phyloP scores from a whole-genome alignment of 176 grass and related monocot species.

The Cymbopogon citratus region DNA sequence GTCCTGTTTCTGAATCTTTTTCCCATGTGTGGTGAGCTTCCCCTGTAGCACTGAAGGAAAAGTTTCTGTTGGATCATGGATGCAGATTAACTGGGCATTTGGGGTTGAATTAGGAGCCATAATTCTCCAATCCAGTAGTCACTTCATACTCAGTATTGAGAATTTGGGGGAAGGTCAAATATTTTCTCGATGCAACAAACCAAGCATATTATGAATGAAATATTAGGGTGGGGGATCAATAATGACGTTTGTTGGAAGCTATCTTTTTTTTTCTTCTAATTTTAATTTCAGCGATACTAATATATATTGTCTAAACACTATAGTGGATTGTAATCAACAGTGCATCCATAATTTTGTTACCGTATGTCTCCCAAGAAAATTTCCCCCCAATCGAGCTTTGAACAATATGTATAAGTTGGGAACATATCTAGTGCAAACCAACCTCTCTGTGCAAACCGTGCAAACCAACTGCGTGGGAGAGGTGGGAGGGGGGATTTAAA shows the following conservation, averaged over 20 bases:
- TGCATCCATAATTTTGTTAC: neutral
- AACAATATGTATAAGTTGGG: neutral
- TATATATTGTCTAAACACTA: neutral
- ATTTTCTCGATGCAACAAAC: neutral
- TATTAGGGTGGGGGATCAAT: neutral
- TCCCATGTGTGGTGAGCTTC: neutral
- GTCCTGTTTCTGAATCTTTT: constrained; percentile 10
- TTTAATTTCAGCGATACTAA: neutral
- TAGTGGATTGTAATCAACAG: neutral
- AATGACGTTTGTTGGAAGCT: neutral
- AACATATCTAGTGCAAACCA: too few relatives aligned
- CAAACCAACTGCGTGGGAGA: too few relatives aligned
- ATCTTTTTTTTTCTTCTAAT: neutral
- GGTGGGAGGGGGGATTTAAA: too few relatives aligned
- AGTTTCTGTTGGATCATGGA: neutral
- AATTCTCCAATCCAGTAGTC: neutral
- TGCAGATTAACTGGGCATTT: neutral
- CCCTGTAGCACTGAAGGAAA: neutral
- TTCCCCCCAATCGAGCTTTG: neutral
- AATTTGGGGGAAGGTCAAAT: neutral
- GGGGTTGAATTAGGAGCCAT: neutral
- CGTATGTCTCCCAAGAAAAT: neutral
- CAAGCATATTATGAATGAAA: neutral
- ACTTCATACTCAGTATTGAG: neutral
- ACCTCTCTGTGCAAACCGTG: too few relatives aligned